phyloP scores from a whole-genome alignment of 2,329 filamentous ascomycete species.

The Hypoxylon sp. region DNA sequence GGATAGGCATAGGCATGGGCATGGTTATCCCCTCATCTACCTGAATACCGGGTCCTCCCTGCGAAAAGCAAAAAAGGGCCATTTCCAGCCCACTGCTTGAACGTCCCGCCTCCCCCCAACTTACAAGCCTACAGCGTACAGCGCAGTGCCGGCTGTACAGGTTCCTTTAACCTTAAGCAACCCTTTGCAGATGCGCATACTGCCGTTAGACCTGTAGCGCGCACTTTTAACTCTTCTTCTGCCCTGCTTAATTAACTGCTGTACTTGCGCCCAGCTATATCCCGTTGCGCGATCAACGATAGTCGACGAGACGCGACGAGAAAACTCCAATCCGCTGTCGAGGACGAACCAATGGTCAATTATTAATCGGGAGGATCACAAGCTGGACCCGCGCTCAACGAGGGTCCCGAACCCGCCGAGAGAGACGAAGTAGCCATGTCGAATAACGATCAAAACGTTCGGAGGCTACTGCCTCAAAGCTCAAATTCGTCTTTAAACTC shows the following conservation, averaged over 20 bases:
- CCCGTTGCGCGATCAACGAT: constrained; percentile 15
- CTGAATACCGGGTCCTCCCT: constrained; percentile 48
- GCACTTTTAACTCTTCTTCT: constrained; percentile 17
- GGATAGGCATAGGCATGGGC: constrained; percentile 30
- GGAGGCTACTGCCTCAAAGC: constrained; percentile 75
- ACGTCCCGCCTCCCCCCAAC: constrained; percentile 27
- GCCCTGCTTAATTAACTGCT: constrained; percentile 4
- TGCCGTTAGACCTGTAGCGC: constrained; percentile 33
- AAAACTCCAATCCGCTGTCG: constrained; percentile 13
- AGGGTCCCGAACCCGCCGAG: constrained; percentile 41
- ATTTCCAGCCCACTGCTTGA: constrained; percentile 33
- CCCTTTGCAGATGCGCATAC: constrained; percentile 24
- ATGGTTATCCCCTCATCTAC: constrained; percentile 49
- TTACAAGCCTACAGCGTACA: constrained; percentile 17
- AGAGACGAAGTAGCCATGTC: constrained; percentile 63
- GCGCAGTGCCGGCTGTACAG: constrained; percentile 25
- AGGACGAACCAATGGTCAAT: constrained; percentile 33
- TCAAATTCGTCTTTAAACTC: constrained; percentile 73
- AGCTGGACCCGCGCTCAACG: constrained; percentile 31
- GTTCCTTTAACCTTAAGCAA: constrained; percentile 39
- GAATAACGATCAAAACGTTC: constrained; percentile 68
- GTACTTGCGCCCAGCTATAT: constrained; percentile 12
- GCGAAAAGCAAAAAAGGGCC: constrained; percentile 42
- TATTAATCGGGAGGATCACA: constrained; percentile 37
- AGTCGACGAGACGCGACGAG: constrained; percentile 29